These are phyloP conservation scores for Cinchona pubescens DNA, from an alignment of 257 asterid species.

Conservation along the genomic window DNA sequence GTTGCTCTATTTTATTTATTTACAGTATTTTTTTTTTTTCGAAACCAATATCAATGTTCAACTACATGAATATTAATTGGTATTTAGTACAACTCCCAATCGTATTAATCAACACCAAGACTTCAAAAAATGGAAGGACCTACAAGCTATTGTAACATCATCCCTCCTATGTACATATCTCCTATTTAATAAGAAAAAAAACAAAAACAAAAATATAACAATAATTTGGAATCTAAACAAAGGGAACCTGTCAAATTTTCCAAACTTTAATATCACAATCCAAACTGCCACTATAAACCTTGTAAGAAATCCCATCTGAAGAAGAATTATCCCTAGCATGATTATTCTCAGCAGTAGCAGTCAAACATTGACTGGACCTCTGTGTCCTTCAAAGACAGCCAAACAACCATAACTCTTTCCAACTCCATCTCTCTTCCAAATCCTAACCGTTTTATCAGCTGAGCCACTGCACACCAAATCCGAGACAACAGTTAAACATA, in stretches of 20 bases:
- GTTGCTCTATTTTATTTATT: neutral
- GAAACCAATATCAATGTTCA: too few species aligned
- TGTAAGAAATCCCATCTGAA: slow-evolving; percentile 28
- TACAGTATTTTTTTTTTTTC: too few species aligned
- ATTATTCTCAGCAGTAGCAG: slow-evolving; percentile 36
- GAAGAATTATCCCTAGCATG: neutral
- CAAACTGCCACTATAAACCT: slow-evolving; percentile 67
- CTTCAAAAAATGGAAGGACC: neutral
- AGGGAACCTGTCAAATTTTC: slow-evolving; percentile 46
- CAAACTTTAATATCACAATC: slow-evolving; percentile 69
- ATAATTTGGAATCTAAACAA: neutral
- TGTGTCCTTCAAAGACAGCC: slow-evolving; percentile 70
- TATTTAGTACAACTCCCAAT: neutral
- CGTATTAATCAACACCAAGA: neutral
- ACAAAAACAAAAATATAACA: neutral
- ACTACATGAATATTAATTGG: neutral
- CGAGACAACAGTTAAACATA: slow-evolving; percentile 55
- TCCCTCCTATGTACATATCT: neutral
- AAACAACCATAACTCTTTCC: slow-evolving; percentile 56
- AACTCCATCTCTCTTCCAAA: slow-evolving; percentile 63
- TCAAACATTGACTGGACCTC: slow-evolving; percentile 70
- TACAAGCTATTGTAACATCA: neutral
- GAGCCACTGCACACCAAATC: slow-evolving; percentile 82
- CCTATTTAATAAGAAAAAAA: neutral
- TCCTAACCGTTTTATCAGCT: slow-evolving; percentile 58